Base-by-base conservation (phyloP, 148 eudicot genomes). In the Amaranthus cruentus region DNA sequence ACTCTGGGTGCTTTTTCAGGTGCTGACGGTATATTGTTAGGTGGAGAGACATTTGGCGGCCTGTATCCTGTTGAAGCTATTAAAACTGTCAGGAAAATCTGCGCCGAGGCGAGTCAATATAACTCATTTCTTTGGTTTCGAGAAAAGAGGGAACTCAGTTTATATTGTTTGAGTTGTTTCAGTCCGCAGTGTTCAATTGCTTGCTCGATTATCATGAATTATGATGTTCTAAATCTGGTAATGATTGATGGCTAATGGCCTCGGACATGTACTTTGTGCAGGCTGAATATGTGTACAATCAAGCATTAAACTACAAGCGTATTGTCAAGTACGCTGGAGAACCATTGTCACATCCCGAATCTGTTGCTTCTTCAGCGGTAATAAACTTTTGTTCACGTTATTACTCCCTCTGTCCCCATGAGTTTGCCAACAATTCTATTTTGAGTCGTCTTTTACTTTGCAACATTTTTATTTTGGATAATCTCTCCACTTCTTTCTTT, bases 331-430 rank as follows among this genome's bases (percentile, higher is more conserved):
- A 78, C 72, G 85, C 81, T 69, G 91, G 87, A 77, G 87, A 88
- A 77, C 89, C 87, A 65, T 76, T 88, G 87, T 72, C 89, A 50
- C 82, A 82, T 71, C 72, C 79, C 51, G 91, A 88, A 73, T 80
- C 91, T 53, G 86, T 88, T 55, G 91, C 91, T 49, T 88, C 88
- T 69, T 85, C 91, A 52, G 91, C 89, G 86, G 91, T 88, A 87
- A 38, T 49, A 18, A 28, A 13, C 11, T 55, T 71, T 28, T 47
- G 13, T 13, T 11, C 47, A n/a, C 48, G 42, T 43, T 9, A 11
- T 4, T 15, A 6, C 15, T 54, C 42, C 3, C 7, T 28, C 38
- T 28, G 38, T 28, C 2, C 38, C 38, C 2, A 28, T 28, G 38
- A 28, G 38, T 28, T 28, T 28, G 38, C 38, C 38, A 28, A 28